Percentiles rank a stretch among this genome's conserved stretches.
Evolutionary conservation across 2,329 filamentous ascomycete species (phyloP).

Genomic region (Beauveria rudraprayagi): DNA sequence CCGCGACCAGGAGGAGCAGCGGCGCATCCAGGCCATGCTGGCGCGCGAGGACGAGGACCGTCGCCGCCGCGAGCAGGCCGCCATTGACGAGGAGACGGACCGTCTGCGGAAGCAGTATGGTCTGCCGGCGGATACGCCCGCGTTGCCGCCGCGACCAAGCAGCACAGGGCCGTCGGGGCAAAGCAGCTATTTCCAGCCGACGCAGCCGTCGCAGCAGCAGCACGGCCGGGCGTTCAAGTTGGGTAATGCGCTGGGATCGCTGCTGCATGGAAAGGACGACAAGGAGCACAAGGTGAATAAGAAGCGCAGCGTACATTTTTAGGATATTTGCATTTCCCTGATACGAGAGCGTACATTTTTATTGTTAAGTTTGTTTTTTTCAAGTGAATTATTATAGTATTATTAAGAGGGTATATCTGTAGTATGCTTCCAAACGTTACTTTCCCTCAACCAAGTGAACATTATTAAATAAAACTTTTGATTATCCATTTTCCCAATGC

Average conservation of each 20-base stretch:
- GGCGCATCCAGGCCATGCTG: slow-evolving; percentile 55
- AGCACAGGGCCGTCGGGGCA: slow-evolving; percentile 3
- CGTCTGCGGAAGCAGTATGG: slow-evolving; percentile 64
- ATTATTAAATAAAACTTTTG: not conserved
- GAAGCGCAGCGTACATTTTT: slow-evolving; percentile 12
- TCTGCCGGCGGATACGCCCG: slow-evolving; percentile 22
- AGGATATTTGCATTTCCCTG: not conserved
- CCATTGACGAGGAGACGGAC: slow-evolving; percentile 74
- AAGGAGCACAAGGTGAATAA: slow-evolving; percentile 12
- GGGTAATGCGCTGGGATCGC: slow-evolving; percentile 8
- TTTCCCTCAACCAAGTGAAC: not conserved
- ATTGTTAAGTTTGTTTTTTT: too few species aligned
- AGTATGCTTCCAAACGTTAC: not conserved
- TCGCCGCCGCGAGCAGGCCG: slow-evolving; percentile 38
- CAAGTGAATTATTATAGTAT: not conserved
- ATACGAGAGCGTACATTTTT: not conserved
- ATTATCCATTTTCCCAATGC: not conserved
- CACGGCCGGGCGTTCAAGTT: slow-evolving; percentile 9
- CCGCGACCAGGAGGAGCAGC: slow-evolving; percentile 46
- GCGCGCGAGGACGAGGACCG: slow-evolving; percentile 58
- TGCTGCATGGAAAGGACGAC: slow-evolving; percentile 7
- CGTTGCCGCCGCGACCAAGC: slow-evolving; percentile 8
- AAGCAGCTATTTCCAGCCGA: not conserved
- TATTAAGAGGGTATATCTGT: not conserved
- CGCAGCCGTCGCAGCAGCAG: slow-evolving; percentile 6